These are phyloP conservation scores for Streptanthus diversifolius DNA, from an alignment of 345 rosid species.

Conservation along the genomic window DNA sequence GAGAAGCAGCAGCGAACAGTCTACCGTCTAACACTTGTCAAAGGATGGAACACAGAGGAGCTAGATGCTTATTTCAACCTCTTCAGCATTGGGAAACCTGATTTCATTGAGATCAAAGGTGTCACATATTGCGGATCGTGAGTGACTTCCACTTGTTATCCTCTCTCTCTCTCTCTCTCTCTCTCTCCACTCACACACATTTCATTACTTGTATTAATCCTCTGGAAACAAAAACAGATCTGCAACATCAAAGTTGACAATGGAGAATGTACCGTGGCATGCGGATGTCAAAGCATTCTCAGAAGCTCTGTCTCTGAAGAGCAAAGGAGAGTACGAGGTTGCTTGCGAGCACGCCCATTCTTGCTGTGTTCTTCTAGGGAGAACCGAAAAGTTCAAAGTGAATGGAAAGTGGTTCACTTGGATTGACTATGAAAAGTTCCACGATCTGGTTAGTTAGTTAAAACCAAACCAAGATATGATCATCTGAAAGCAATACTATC, in stretches of 20 bases:
- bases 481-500: not conserved
- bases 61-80: conserved; percentile 80
- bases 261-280: conserved; percentile 99
- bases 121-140: conserved; percentile 95
- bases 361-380: conserved; percentile 92
- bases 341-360: conserved; percentile 98
- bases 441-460: conserved; percentile 60
- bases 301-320: conserved; percentile 70
- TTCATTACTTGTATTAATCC: conserved; percentile 15
- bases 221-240: conserved; percentile 46
- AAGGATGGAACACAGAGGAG: conserved; percentile 96
- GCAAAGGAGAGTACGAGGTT: conserved; percentile 80
- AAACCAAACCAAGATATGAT: not conserved
- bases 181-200: not conserved
- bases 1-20: conserved; percentile 92
- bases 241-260: conserved; percentile 90
- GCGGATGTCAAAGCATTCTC: conserved; percentile 88
- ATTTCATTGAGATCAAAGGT: conserved; percentile 96
- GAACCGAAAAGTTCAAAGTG: conserved; percentile 77
- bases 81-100: conserved; percentile 85
- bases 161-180: not conserved
- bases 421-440: conserved; percentile 98
- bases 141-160: conserved; percentile 24
- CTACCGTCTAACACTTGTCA: conserved; percentile 86
- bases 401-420: conserved; percentile 86